phyloP scores from a whole-genome alignment of 176 grass and related monocot species.

The Rhynchospora tenuis region DNA sequence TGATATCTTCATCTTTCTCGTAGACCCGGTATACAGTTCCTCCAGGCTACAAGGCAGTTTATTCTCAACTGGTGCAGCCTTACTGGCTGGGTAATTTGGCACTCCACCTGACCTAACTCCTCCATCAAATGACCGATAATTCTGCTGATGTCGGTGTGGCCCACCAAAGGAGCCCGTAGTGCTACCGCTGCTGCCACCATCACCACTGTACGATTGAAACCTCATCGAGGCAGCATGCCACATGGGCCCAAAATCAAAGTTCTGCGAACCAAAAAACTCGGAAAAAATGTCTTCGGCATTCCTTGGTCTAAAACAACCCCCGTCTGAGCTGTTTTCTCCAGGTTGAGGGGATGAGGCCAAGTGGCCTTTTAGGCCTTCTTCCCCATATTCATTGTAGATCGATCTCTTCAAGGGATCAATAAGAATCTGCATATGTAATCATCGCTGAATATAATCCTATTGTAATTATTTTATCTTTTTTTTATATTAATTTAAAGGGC shows the following conservation, averaged over 20 bases:
- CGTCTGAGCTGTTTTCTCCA: not conserved
- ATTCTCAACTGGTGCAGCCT: slow-evolving; percentile 41
- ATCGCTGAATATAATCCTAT: not conserved
- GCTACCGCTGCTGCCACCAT: not conserved
- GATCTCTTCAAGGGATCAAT: slow-evolving; percentile 57
- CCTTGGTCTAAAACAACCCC: not conserved
- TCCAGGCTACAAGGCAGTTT: slow-evolving; percentile 78
- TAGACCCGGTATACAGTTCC: slow-evolving; percentile 68
- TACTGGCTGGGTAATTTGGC: not conserved
- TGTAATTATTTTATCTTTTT: not conserved
- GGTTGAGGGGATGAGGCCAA: slow-evolving; percentile 1
- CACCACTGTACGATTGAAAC: slow-evolving; percentile 14
- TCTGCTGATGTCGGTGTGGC: not conserved
- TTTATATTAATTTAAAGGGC: not conserved
- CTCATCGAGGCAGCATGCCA: slow-evolving; percentile 28
- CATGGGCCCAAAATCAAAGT: slow-evolving; percentile 43
- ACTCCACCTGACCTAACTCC: not conserved
- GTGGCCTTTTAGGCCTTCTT: slow-evolving; percentile 44
- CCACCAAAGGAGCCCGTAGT: slow-evolving; percentile 12
- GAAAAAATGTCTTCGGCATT: slow-evolving; percentile 64
- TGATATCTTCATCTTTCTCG: slow-evolving; percentile 77
- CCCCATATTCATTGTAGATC: slow-evolving; percentile 65
- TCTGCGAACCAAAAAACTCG: slow-evolving; percentile 69
- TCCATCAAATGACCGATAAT: slow-evolving; percentile 14
- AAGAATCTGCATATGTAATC: slow-evolving; percentile 44